Base-by-base conservation (phyloP, 768 basidiomycete genomes). In the Tylopilus intermedius region DNA sequence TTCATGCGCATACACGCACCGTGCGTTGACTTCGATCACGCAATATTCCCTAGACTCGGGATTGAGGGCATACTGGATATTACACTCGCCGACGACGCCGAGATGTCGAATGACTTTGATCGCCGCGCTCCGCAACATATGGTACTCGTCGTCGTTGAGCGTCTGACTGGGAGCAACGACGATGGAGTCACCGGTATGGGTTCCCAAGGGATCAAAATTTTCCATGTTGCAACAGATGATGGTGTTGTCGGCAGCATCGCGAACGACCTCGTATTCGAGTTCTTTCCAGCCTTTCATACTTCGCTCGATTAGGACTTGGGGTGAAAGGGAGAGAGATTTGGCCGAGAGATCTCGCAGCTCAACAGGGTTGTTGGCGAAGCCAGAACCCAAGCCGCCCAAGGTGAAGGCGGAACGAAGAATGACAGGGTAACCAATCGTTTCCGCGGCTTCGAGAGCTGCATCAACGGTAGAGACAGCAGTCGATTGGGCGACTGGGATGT, bases 211-310 rank as follows among this genome's bases (percentile, higher is more conserved):
- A 66, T 99, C 96, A 60, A 99, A 99, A 74, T 99, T 98, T 74
- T 97, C 92, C 92, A 95, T 95, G 72, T 94, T 94, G 74, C 95
- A 98, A 75, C 94, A 97, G 62, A 97, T 98, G 71, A 99, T 99
- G 26, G 94, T 97, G 76, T 98, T 96, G 72, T 99, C 96, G 47
- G 95, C 95, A 59, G 80, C 94, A 68, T 99, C 96, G 49, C 96
- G 88, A 64, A 98, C 96, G 56, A 99, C 96, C 69, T 99, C 96
- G 62, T 98, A 99, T 73, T 99, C 96, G 57, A 98, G 80, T 73
- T 99, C 96, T 69, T 99, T 99, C 96, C 96, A 99, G 29, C 96
- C 96, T 73, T 98, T 98, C 87, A 99, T 90, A 61, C 88, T 91
- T 46, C 94, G 88, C 73, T 98, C 96, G 58, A 99, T 94, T 51